phyloP scores from a whole-genome alignment of 805 yeast species.

The Saccharomycopsis oosterbeekiorum region DNA sequence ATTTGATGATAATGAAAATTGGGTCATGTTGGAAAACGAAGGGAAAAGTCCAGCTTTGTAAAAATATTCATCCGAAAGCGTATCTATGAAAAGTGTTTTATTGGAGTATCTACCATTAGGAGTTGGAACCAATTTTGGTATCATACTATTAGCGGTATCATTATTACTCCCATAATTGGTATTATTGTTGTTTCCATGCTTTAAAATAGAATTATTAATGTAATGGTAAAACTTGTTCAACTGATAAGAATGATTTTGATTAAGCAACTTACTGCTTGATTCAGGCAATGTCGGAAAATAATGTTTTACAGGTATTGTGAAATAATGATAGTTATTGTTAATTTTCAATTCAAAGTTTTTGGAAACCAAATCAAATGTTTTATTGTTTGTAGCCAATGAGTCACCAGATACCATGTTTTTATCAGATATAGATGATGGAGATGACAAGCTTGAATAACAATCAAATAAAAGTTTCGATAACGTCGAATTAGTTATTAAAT shows the following conservation, averaged over 20 bases:
- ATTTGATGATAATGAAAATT: background rate
- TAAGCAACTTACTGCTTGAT: slow-evolving; percentile 25
- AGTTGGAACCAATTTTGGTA: background rate
- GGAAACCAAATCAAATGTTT: slow-evolving; percentile 38
- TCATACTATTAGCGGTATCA: background rate
- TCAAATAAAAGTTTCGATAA: slow-evolving; percentile 41
- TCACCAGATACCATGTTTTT: background rate
- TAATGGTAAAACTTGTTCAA: background rate
- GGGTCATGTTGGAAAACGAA: slow-evolving; percentile 13
- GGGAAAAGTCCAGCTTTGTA: slow-evolving; percentile 14
- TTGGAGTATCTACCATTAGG: background rate
- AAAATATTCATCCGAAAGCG: slow-evolving; percentile 16
- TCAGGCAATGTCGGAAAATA: slow-evolving; percentile 48
- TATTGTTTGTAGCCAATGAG: background rate
- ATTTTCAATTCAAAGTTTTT: slow-evolving; percentile 48
- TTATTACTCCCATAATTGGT: background rate
- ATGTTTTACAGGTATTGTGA: slow-evolving; percentile 53
- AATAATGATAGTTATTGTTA: slow-evolving; percentile 36
- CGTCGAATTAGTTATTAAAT: slow-evolving; percentile 32
- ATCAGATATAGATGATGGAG: background rate
- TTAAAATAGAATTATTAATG: slow-evolving; percentile 34
- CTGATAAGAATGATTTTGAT: background rate
- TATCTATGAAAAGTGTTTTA: slow-evolving; percentile 9
- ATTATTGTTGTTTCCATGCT: background rate
- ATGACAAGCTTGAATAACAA: slow-evolving; percentile 29